Evolutionary conservation across 805 yeast genomes (phyloP).

Genomic region (Barnettozyma sp.): DNA sequence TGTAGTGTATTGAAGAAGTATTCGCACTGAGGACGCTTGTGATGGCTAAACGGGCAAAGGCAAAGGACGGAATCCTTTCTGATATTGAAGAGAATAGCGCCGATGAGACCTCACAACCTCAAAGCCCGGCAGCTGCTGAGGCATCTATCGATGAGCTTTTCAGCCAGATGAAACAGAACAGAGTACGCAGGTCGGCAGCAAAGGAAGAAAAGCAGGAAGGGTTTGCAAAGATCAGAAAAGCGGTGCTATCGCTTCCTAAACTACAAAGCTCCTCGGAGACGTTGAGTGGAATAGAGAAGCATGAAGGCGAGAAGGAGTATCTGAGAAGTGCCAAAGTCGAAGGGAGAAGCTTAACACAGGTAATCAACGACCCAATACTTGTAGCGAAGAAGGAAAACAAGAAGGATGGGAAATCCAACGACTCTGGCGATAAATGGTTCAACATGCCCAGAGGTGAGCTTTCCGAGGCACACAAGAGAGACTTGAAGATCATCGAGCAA

Average conservation of each 20-base stretch:
- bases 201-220: slow-evolving; percentile 16
- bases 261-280: slow-evolving; percentile 22
- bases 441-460: slow-evolving; percentile 69
- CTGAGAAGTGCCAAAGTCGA: slow-evolving; percentile 11
- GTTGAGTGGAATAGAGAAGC: slow-evolving; percentile 7
- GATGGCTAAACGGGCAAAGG: not conserved
- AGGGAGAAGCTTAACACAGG: slow-evolving; percentile 21
- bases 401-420: slow-evolving; percentile 11
- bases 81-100: slow-evolving; percentile 3
- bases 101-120: not conserved
- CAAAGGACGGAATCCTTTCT: not conserved
- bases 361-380: slow-evolving; percentile 44
- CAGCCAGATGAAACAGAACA: slow-evolving; percentile 21
- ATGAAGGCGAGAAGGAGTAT: slow-evolving; percentile 23
- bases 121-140: slow-evolving; percentile 9
- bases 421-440: slow-evolving; percentile 69
- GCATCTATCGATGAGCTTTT: slow-evolving; percentile 31
- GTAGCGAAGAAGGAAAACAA: slow-evolving; percentile 16
- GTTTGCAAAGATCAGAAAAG: slow-evolving; percentile 31
- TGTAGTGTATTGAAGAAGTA: too few relatives aligned
- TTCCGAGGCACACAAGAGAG: slow-evolving; percentile 67
- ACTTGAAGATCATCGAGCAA: slow-evolving; percentile 70
- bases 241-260: slow-evolving; percentile 34
- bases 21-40: too few relatives aligned
- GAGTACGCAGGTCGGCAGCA: slow-evolving; percentile 2